Conservation (phyloP, 164 flowering plant genomes). For the Cinnamomum chago region DNA sequence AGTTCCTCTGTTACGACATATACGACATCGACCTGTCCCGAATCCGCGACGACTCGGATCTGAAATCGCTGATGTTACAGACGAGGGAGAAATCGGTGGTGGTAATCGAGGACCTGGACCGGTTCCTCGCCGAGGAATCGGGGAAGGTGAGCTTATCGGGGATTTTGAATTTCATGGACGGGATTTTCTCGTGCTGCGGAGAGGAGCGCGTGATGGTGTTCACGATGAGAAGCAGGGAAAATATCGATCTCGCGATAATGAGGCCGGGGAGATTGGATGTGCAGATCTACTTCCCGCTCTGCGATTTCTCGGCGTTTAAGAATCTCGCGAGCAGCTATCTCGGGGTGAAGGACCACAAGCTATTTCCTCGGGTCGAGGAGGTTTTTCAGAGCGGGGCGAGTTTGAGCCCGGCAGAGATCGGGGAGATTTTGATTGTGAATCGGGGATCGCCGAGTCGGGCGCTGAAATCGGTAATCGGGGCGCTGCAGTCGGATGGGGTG, state of each 20-base stretch:
- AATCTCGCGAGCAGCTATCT: slow-evolving; percentile 56
- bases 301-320: slow-evolving; percentile 68
- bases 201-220: slow-evolving; percentile 79
- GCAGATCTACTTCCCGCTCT: slow-evolving; percentile 62
- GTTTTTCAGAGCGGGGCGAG: slow-evolving; percentile 53
- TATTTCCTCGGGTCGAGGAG: slow-evolving; percentile 76
- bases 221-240: slow-evolving; percentile 55
- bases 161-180: slow-evolving; percentile 74
- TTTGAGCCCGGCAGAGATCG: slow-evolving; percentile 70
- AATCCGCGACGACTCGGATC: slow-evolving; percentile 49
- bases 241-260: slow-evolving; percentile 43
- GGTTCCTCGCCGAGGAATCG: slow-evolving; percentile 33
- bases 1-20: slow-evolving; percentile 53
- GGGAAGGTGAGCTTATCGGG: slow-evolving; percentile 46
- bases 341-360: slow-evolving; percentile 79
- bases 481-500: slow-evolving; percentile 37
- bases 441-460: slow-evolving; percentile 76
- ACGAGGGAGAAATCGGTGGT: slow-evolving; percentile 53
- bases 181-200: slow-evolving; percentile 62
- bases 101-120: slow-evolving; percentile 70
- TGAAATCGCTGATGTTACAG: slow-evolving; percentile 48
- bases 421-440: slow-evolving; percentile 74
- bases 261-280: slow-evolving; percentile 87
- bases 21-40: slow-evolving; percentile 57
- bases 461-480: slow-evolving; percentile 57